Percentiles rank a stretch among this genome's conserved stretches.
These are phyloP conservation scores for Phaeotremella skinneri DNA, from an alignment of 768 basidiomycete genomes.

Conservation along the genomic window DNA sequence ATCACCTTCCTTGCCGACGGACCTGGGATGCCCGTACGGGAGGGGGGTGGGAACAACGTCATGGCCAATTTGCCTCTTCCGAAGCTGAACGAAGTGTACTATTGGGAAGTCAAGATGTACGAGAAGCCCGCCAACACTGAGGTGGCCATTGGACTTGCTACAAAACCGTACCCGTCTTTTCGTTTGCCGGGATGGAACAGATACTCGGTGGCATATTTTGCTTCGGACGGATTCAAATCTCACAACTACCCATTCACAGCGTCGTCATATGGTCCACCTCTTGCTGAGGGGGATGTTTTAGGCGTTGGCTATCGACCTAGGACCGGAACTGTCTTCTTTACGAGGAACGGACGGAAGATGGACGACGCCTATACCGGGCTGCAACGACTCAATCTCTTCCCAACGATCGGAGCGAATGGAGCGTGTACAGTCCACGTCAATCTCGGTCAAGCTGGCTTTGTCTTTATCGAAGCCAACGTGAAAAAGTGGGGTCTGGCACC, in stretches of 20 bases:
- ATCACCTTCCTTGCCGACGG: slow-evolving; percentile 79
- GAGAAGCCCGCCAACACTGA: slow-evolving; percentile 84
- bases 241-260: slow-evolving; percentile 95
- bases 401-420: slow-evolving; percentile 92
- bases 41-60: slow-evolving; percentile 87
- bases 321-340: slow-evolving; percentile 97
- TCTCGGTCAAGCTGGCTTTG: slow-evolving; percentile 95
- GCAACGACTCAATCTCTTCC: slow-evolving; percentile 89
- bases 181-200: slow-evolving; percentile 80
- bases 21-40: slow-evolving; percentile 64
- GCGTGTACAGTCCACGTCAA: slow-evolving; percentile 97
- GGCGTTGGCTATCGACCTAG: slow-evolving; percentile 95
- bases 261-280: slow-evolving; percentile 71
- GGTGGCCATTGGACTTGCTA: slow-evolving; percentile 90
- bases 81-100: slow-evolving; percentile 97
- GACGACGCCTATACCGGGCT: slow-evolving; percentile 94
- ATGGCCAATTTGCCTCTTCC: slow-evolving; percentile 96
- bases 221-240: slow-evolving; percentile 85
- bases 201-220: slow-evolving; percentile 91
- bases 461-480: slow-evolving; percentile 98
- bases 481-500: slow-evolving; percentile 99
- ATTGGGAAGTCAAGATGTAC: slow-evolving; percentile 99
- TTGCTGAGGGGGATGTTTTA: slow-evolving; percentile 93
- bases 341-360: slow-evolving; percentile 92
- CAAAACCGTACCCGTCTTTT: slow-evolving; percentile 95